Base-by-base conservation (phyloP, 768 basidiomycete species). In the Russula compacta region DNA sequence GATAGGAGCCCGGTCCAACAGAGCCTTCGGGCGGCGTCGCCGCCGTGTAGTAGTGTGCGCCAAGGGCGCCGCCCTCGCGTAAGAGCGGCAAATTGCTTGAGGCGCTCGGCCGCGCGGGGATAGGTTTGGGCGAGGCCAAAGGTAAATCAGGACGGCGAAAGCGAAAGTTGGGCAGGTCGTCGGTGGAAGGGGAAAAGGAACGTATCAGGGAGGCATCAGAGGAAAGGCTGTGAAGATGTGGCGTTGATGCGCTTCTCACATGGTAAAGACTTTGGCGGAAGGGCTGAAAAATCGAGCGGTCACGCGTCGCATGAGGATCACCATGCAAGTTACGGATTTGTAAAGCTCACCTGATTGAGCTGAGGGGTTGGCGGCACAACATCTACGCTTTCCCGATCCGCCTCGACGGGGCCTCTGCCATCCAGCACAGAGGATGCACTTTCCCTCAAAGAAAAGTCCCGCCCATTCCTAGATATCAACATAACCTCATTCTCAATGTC, bases 311-410 rank as follows among this genome's bases (percentile, higher is more conserved):
- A 46, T n/a, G 51, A 15, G 36, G 51, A 11, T 53, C 51, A 43
- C 35, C 12, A 50, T 21, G 32, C 8, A 12, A 12, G 48, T 17
- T 35, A 7, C 17, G 17, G 17, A 29, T 15, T 8, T 21, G 35
- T 29, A 29, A 29, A 29, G 24, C 60, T 64, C 51, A 63, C 56
- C 53, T 55, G 42, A 1, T 29, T 29, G 33, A 29, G 24, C 12
- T 6, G 7, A 24, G 51, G 63, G 15, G 63, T 53, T 8, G 63
- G 63, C 4, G 63, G 63, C 14, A 63, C 60, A 14, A 63, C 63
- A 49, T 64, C 56, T 36, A 50, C 8, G 39, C 63, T 64, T 6
- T 56, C 51, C 17, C 43, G 55, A n/a, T 64, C 63, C 4, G 12
- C 17, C 9, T 48, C 46, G 8, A 10, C 4, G 2, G 43, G 19